Conservation (phyloP, 2,329 filamentous ascomycete genomes). For the Alternaria angustiovoidea region DNA sequence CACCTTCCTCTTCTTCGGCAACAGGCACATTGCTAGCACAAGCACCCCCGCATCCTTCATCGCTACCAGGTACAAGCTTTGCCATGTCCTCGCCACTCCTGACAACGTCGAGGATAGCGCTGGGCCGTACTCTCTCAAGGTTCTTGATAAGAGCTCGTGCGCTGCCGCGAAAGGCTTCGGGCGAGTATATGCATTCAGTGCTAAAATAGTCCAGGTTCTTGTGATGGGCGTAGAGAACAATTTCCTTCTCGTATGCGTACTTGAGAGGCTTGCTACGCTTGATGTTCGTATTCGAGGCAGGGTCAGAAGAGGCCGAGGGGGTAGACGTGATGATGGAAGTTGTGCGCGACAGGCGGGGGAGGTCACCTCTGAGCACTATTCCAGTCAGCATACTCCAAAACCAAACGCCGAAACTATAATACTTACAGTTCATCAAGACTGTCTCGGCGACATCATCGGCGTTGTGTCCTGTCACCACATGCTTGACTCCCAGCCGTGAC, state of each 20-base stretch:
- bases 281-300: slow-evolving; percentile 73
- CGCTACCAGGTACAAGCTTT: slow-evolving; percentile 71
- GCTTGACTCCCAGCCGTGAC: slow-evolving; percentile 83
- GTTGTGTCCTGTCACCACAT: slow-evolving; percentile 97
- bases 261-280: slow-evolving; percentile 97
- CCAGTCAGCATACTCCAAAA: slow-evolving; percentile 14
- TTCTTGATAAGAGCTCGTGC: slow-evolving; percentile 94
- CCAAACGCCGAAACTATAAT: background rate
- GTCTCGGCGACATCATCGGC: slow-evolving; percentile 98
- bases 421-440: slow-evolving; percentile 84
- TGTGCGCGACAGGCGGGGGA: slow-evolving; percentile 84
- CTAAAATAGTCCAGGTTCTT: slow-evolving; percentile 98
- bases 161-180: slow-evolving; percentile 93
- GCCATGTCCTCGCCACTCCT: slow-evolving; percentile 97
- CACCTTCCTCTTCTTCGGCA: slow-evolving; percentile 69
- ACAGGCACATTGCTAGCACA: slow-evolving; percentile 45
- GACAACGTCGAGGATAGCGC: slow-evolving; percentile 93
- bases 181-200: slow-evolving; percentile 98
- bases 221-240: slow-evolving; percentile 96
- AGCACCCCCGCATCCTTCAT: slow-evolving; percentile 45
- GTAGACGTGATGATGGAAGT: slow-evolving; percentile 82
- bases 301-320: slow-evolving; percentile 62
- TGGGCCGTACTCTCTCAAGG: slow-evolving; percentile 89
- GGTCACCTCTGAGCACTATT: slow-evolving; percentile 79
- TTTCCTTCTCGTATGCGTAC: slow-evolving; percentile 99